These are phyloP conservation scores for Hymenoscyphus albidus DNA, from an alignment of 2,329 filamentous ascomycete species.

Conservation along the genomic window DNA sequence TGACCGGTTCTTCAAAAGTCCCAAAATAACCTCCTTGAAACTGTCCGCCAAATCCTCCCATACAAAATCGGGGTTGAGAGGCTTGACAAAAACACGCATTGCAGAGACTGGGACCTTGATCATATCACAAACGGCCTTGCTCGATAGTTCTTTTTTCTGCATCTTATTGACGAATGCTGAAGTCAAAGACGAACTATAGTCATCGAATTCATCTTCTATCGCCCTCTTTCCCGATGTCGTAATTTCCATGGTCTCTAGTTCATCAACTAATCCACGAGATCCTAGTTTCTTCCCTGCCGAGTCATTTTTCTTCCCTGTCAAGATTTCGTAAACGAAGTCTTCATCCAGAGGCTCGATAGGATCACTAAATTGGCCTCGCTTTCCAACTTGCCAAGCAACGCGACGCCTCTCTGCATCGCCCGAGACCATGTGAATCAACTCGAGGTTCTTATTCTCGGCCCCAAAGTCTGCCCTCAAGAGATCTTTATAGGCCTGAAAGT, in stretches of 20 bases:
- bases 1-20: conserved; percentile 12
- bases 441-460: conserved; percentile 1
- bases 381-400: conserved; percentile 23
- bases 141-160: neutral
- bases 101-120: conserved; percentile 3
- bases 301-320: conserved; percentile 15
- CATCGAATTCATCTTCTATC: neutral
- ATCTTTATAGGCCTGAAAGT: neutral
- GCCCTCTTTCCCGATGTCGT: neutral
- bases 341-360: conserved; percentile 20
- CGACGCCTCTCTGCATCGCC: conserved; percentile 18
- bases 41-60: conserved; percentile 17
- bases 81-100: conserved; percentile 17
- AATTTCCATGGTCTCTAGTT: neutral
- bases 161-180: neutral
- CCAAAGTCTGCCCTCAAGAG: neutral
- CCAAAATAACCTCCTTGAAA: conserved; percentile 16
- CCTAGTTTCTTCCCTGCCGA: neutral
- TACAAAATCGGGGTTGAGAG: conserved; percentile 19
- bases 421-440: conserved; percentile 10
- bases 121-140: neutral
- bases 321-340: conserved; percentile 17
- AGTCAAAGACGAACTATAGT: neutral
- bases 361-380: conserved; percentile 17
- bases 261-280: neutral